Evolutionary conservation across 2,329 filamentous ascomycete genomes (phyloP).

Genomic region (Fusarium sp.): DNA sequence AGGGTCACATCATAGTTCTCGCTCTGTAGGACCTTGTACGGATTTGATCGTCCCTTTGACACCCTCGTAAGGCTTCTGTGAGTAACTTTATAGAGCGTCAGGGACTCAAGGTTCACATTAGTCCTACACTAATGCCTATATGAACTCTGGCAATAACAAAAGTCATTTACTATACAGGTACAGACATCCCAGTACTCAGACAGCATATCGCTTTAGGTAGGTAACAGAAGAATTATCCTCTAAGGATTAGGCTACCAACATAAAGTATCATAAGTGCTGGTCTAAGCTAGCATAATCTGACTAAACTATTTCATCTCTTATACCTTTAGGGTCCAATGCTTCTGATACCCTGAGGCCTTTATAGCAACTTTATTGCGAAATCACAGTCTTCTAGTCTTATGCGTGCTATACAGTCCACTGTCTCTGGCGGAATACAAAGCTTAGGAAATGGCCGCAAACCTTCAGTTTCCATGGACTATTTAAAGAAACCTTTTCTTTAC

Average conservation of each 20-base stretch:
- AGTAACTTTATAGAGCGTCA: too few species aligned
- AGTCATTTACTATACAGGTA: neutral
- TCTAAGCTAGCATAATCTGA: neutral
- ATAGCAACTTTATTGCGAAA: neutral
- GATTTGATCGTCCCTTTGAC: too few species aligned
- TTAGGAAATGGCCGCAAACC: neutral
- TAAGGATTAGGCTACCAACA: neutral
- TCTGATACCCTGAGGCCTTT: neutral
- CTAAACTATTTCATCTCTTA: neutral
- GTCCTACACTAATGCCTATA: neutral
- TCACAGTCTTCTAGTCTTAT: neutral
- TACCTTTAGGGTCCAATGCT: neutral
- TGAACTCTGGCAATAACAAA: neutral
- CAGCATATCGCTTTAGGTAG: accelerated
- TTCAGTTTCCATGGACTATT: neutral
- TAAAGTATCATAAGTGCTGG: neutral
- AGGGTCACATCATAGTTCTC: too few species aligned
- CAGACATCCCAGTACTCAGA: neutral
- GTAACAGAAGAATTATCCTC: neutral
- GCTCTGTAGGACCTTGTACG: too few species aligned
- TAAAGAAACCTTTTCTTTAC: neutral
- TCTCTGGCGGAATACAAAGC: accelerated
- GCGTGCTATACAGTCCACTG: neutral
- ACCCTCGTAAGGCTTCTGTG: too few species aligned
- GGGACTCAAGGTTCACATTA: neutral